phyloP scores from a whole-genome alignment of 2,329 filamentous ascomycete genomes.

The Diaporthe humulicola region DNA sequence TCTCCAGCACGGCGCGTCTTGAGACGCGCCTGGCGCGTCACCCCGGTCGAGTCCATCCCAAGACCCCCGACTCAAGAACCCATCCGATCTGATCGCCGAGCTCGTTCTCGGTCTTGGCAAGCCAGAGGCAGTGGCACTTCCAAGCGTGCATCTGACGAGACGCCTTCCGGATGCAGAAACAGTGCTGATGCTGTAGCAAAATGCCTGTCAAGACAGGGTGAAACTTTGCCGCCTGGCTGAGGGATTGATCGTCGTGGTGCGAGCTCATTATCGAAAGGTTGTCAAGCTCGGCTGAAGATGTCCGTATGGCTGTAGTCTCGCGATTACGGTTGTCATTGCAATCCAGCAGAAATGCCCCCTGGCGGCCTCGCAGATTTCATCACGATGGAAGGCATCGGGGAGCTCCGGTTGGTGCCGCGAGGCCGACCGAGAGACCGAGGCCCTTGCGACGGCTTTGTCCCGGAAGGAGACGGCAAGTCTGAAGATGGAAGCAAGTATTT shows the following conservation, averaged over 20 bases:
- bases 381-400: background rate
- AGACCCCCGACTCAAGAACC: constrained; percentile 28
- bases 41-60: constrained; percentile 24
- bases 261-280: constrained; percentile 11
- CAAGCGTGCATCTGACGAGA: constrained; percentile 26
- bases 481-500: constrained; percentile 19
- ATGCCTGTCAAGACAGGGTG: constrained; percentile 11
- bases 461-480: constrained; percentile 13
- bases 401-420: constrained; percentile 20
- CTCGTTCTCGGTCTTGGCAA: constrained; percentile 33
- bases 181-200: constrained; percentile 34
- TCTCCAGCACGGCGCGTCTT: constrained; percentile 25
- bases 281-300: background rate
- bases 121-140: constrained; percentile 15
- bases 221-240: constrained; percentile 11
- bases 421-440: constrained; percentile 14
- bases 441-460: constrained; percentile 10
- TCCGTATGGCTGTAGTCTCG: background rate
- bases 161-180: constrained; percentile 19
- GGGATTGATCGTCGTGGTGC: constrained; percentile 17
- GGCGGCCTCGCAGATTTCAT: background rate
- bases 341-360: background rate
- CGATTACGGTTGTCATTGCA: background rate
- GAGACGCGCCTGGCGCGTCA: constrained; percentile 38
- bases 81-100: constrained; percentile 30